Evolutionary conservation across 139 green algal species (phyloP), one percentile per base, ranked within the genome.

Genomic region (Protoeuglena noctilucae): DNA sequence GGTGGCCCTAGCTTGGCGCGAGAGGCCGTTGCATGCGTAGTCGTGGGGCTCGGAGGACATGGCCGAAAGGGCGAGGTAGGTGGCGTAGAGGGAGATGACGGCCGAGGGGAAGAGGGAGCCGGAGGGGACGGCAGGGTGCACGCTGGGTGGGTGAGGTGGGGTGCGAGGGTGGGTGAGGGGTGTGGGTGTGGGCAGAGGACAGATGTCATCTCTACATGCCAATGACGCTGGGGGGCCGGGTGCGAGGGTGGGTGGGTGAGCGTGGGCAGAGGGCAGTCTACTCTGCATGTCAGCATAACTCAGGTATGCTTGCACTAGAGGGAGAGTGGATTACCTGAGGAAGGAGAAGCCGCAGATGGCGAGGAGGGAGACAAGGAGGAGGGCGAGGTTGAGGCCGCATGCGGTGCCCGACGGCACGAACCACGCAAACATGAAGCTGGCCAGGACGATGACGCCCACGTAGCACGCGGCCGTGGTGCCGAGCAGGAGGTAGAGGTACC

Each of bases 91-190:
- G 1, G 71, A 63, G 52, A 94, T 75, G 29, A 82, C 64, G 39
- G 82, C 73, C 14, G 82, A 63, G 30, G 89, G 88, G 70, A 98
- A 94, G 28, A 98, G 85, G 67, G 64, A 81, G 54, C 85, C 85
- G 54, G 78, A 69, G 28, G 2, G 21, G 3, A 54, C 53, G 31
- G 45, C 25, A 2, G 79, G 79, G 54, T 79, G 60, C 39, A 94
- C 56, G 4, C 71, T 80, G 14, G 86, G 9, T 12, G 34, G 9
- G n/a, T n/a, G n/a, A n/a, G n/a, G n/a, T n/a, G n/a, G n/a, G n/a
- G 40, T 18, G 19, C 18, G 18, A n/a, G n/a, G n/a, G n/a, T n/a
- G n/a, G n/a, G n/a, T n/a, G n/a, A n/a, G n/a, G n/a, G n/a, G n/a
- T n/a, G 40, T 48, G 40, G 19, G 19, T 48, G 19, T 19, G 18